Evolutionary conservation across 306 rosid species (phyloP).

Genomic region (Elaeagnus macrophylla): DNA sequence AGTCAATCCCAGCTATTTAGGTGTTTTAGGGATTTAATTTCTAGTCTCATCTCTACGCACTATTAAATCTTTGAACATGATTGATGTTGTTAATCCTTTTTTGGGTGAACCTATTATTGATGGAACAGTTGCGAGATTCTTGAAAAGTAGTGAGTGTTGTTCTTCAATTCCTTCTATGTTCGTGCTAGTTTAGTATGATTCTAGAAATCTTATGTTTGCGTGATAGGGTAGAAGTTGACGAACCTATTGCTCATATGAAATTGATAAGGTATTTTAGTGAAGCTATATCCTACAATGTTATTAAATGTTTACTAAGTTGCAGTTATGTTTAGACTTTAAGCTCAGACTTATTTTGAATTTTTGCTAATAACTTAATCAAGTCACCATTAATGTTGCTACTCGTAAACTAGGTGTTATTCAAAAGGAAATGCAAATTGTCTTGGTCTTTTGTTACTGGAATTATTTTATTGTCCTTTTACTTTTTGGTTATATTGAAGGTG

Average conservation of each 20-base stretch:
- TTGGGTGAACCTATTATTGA: constrained; percentile 75
- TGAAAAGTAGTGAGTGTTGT: constrained; percentile 45
- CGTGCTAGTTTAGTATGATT: neutral
- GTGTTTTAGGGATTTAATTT: neutral
- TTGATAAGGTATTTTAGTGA: constrained; percentile 53
- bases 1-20: no score
- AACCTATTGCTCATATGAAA: constrained; percentile 82
- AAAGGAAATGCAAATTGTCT: constrained; percentile 34
- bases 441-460: neutral
- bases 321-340: constrained; percentile 3
- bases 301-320: constrained; percentile 12
- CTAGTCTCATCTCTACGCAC: neutral
- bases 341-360: constrained; percentile 1
- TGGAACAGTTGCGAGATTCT: constrained; percentile 63
- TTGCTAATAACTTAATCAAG: constrained; percentile 34
- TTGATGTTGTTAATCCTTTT: constrained; percentile 71
- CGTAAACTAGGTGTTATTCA: constrained; percentile 65
- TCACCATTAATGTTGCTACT: constrained; percentile 74
- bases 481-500: no score
- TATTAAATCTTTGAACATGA: constrained; percentile 33
- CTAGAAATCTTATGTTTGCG: constrained; percentile 23
- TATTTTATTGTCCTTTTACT: no score
- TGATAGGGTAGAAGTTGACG: constrained; percentile 63
- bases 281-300: constrained; percentile 11
- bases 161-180: neutral